phyloP scores from a whole-genome alignment of 164 flowering plant genomes.

The Malania oleifera region DNA sequence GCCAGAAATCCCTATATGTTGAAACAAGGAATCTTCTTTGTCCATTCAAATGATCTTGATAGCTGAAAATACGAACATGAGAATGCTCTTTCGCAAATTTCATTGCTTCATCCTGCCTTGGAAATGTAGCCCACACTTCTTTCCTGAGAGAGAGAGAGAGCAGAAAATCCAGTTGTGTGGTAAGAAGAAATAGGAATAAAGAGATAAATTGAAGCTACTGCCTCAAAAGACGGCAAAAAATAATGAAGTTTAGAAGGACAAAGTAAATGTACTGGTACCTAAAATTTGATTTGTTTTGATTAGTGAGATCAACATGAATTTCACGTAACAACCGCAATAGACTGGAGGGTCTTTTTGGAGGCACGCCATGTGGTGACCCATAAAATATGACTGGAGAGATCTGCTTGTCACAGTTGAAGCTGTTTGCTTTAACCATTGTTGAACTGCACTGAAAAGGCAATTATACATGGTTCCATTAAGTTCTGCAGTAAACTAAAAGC shows the following conservation, averaged over 20 bases:
- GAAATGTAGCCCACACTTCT: neutral
- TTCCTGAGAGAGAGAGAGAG: neutral
- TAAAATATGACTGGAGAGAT: neutral
- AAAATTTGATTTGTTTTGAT: neutral
- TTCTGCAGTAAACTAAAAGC: neutral
- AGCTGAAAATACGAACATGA: neutral
- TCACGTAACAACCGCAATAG: neutral
- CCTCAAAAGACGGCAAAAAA: neutral
- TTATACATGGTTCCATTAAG: neutral
- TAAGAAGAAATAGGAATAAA: neutral
- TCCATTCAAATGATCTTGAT: constrained; percentile 4
- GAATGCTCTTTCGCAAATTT: neutral
- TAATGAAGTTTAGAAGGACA: neutral
- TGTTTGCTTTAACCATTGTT: neutral
- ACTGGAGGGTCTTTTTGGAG: constrained; percentile 4
- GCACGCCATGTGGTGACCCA: constrained; percentile 6
- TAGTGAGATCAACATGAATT: constrained; percentile 1
- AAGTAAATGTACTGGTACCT: neutral
- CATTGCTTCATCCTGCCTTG: constrained; percentile 6
- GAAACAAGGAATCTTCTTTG: constrained; percentile 4
- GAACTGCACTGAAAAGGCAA: neutral
- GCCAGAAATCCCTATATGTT: constrained; percentile 4
- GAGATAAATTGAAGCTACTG: neutral
- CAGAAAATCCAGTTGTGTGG: neutral
- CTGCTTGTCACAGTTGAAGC: neutral